Evolutionary conservation across 768 basidiomycete species (phyloP).

Genomic region (Hysterangium stoloniferum): DNA sequence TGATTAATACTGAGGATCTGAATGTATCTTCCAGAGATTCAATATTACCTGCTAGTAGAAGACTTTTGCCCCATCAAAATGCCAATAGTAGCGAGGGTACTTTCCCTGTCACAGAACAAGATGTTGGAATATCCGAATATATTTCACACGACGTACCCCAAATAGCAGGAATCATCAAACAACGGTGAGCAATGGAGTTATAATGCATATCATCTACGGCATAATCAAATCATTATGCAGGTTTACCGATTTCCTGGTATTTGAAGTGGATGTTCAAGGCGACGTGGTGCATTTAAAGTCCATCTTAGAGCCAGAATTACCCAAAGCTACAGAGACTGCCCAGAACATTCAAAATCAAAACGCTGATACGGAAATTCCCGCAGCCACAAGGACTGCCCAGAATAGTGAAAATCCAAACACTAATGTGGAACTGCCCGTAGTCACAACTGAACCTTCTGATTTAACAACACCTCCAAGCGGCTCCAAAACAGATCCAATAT

Average conservation of each 20-base stretch:
- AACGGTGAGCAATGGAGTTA: constrained; percentile 72
- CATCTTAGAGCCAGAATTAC: constrained; percentile 54
- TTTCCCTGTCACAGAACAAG: constrained; percentile 58
- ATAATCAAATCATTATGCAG: too few species aligned
- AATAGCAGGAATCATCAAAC: constrained; percentile 93
- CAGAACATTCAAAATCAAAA: not conserved
- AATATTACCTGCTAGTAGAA: constrained; percentile 55
- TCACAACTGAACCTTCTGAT: not conserved
- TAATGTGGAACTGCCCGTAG: not conserved
- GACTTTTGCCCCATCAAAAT: constrained; percentile 10
- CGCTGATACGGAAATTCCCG: not conserved
- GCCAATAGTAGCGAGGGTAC: constrained; percentile 37
- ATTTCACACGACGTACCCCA: constrained; percentile 59
- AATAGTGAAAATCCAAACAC: not conserved
- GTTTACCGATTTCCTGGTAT: constrained; percentile 96
- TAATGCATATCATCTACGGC: too few species aligned
- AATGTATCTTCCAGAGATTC: constrained; percentile 7
- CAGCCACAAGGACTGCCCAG: not conserved
- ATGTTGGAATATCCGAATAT: constrained; percentile 91
- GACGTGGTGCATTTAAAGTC: constrained; percentile 77
- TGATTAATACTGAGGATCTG: not conserved
- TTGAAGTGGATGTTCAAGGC: constrained; percentile 77
- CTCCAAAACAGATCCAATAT: not conserved
- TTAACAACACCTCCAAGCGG: not conserved
- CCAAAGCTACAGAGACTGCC: not conserved